phyloP scores from a whole-genome alignment of 768 basidiomycete species.

The Naganishia friedmannii region DNA sequence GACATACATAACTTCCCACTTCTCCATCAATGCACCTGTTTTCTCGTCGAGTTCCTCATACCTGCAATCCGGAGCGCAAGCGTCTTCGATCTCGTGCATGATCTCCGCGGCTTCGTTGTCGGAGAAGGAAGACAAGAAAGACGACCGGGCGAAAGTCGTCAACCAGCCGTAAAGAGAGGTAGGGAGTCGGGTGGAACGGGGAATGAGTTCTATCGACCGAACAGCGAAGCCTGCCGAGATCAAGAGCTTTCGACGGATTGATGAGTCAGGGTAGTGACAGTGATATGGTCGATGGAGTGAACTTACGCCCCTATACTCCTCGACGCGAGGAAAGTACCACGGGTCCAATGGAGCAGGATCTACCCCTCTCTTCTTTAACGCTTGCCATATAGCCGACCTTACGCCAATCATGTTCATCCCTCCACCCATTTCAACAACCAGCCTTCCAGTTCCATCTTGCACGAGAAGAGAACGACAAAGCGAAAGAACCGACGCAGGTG shows the following conservation, averaged over 20 bases:
- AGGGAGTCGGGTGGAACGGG: constrained; percentile 51
- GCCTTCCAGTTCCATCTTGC: constrained; percentile 44
- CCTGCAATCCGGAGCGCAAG: constrained; percentile 1
- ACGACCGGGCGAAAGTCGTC: constrained; percentile 62
- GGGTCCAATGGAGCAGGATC: constrained; percentile 67
- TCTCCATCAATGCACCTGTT: constrained; percentile 45
- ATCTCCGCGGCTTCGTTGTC: constrained; percentile 59
- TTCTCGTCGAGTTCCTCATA: constrained; percentile 28
- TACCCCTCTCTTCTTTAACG: constrained; percentile 59
- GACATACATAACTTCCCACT: constrained; percentile 68
- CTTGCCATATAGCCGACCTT: constrained; percentile 37
- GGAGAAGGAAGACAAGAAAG: constrained; percentile 60
- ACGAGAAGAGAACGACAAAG: constrained; percentile 13
- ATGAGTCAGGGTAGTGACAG: neutral
- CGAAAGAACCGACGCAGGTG: constrained; percentile 65
- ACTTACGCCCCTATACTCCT: constrained; percentile 63
- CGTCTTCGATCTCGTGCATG: constrained; percentile 12
- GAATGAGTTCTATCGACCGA: constrained; percentile 38
- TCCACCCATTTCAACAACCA: constrained; percentile 75
- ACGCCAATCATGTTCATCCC: constrained; percentile 69
- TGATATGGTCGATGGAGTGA: constrained; percentile 49
- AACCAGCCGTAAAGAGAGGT: constrained; percentile 62
- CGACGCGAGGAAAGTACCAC: constrained; percentile 76
- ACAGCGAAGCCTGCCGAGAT: constrained; percentile 33
- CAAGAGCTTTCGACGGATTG: constrained; percentile 32